Evolutionary conservation across 2,329 filamentous ascomycete genomes (phyloP), one percentile per base, ranked within the genome.

Genomic region (Fusarium concolor): DNA sequence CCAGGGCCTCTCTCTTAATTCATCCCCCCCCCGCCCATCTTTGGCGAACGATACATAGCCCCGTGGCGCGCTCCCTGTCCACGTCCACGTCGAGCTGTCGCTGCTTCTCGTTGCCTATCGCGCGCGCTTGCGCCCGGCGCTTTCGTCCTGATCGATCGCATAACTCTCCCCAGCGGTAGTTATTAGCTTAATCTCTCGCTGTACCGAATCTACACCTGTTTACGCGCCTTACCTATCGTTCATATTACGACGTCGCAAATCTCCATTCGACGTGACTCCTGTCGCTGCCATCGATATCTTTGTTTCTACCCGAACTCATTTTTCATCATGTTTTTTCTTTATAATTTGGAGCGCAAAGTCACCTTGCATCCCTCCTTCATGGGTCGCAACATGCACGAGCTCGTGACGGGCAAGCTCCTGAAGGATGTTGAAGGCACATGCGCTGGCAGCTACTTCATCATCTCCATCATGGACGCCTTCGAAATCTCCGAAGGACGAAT

Each of bases 331-430:
- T 99, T 98, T 82, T 99, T 99, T 84, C 92, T 99, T 70, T 93
- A 97, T 82, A 95, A 97, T 78, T 91, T 98, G 81, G 94, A 97
- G 83, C 94, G 95, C 78, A 91, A 93, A 77, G 94, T 98, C 75
- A 94, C 93, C 73, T 88, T 99, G 76, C 96, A 99, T 78, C 96
- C 96, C 28, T 98, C 95, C 14, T 99, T 96, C 83, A 98, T 99
- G 78, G 94, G 94, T 60, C 91, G 93, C 67, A 93, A 96, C 77
- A 96, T 97, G 85, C 91, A 95, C 74, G 92, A 96, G 72, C 90
- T 97, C 74, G 92, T 99, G 39, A 95, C 92, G 51, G 91, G 92
- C 72, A 94, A 95, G 80, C 89, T 99, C 28, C 87, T 97, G 69
- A 91, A 92, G 76, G 95, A 98, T 77, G 93, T 97, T 65, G 96